These are phyloP conservation scores for Lentinula edodes DNA, from an alignment of 768 basidiomycete genomes.

Conservation along the genomic window DNA sequence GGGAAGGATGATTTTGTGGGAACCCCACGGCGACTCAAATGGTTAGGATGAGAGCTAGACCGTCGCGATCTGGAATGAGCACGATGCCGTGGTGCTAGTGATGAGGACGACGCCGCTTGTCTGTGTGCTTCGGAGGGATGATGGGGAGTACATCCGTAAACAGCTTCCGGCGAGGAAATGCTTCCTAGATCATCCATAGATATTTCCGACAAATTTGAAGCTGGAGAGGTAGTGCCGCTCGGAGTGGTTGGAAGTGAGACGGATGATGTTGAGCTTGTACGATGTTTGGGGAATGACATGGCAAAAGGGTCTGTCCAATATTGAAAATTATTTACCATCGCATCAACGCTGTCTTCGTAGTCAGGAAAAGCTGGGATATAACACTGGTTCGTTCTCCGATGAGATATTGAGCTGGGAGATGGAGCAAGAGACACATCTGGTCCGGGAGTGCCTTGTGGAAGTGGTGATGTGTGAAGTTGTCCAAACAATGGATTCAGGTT, in stretches of 20 bases:
- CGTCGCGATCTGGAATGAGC: no score
- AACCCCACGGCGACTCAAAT: no score
- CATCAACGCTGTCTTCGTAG: background rate
- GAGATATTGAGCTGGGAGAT: background rate
- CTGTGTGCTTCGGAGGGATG: background rate
- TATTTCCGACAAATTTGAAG: background rate
- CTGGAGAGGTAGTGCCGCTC: background rate
- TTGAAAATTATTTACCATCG: background rate
- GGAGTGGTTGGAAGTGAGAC: background rate
- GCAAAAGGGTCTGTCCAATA: background rate
- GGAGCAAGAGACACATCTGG: background rate
- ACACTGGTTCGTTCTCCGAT: background rate
- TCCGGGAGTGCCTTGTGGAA: background rate
- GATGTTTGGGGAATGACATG: background rate
- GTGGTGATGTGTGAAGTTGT: background rate
- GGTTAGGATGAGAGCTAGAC: no score
- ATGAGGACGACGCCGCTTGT: background rate
- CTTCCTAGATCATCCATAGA: background rate
- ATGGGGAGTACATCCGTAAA: background rate
- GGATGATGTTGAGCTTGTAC: background rate
- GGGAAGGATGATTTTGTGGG: background rate
- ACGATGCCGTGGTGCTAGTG: background rate
- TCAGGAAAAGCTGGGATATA: background rate
- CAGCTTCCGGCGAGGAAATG: background rate
- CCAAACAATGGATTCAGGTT: background rate